A percentile compares a stretch with the other conserved stretches of the same genome.
Conservation (phyloP, 768 basidiomycete species). For the Naganishia antarctica region DNA sequence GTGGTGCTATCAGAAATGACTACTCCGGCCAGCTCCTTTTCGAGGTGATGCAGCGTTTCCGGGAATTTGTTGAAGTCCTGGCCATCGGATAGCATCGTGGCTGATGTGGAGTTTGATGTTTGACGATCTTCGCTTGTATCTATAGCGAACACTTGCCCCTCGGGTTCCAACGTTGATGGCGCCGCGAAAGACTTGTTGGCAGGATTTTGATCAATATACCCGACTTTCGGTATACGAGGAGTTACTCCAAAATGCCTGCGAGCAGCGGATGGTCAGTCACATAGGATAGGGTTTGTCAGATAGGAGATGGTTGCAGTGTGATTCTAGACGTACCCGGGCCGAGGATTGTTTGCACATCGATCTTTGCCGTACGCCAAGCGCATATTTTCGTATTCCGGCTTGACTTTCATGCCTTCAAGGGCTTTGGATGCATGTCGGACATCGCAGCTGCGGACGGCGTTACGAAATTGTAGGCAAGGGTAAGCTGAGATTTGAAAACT, state of each 20-base stretch:
- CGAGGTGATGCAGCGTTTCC: too few relatives aligned
- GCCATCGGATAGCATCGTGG: too few relatives aligned
- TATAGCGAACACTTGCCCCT: too few relatives aligned
- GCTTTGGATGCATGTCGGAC: slow-evolving; percentile 94
- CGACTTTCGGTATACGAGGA: slow-evolving; percentile 11
- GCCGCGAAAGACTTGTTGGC: too few relatives aligned
- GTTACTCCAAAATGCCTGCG: slow-evolving; percentile 13
- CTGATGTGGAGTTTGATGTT: too few relatives aligned
- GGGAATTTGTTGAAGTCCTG: too few relatives aligned
- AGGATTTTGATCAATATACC: neutral
- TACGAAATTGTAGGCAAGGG: neutral
- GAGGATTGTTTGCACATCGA: slow-evolving; percentile 83
- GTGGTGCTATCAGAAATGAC: too few relatives aligned
- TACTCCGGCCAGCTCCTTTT: too few relatives aligned
- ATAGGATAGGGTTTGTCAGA: too few relatives aligned
- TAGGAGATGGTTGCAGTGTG: neutral
- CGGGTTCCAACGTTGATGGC: too few relatives aligned
- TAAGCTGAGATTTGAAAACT: neutral
- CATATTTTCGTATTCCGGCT: slow-evolving; percentile 80
- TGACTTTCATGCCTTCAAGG: slow-evolving; percentile 85
- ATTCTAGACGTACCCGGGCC: slow-evolving; percentile 17
- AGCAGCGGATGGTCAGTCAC: neutral
- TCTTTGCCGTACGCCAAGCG: slow-evolving; percentile 94
- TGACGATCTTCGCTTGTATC: too few relatives aligned
- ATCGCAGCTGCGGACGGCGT: slow-evolving; percentile 79